Evolutionary conservation across 306 rosid genomes (phyloP).

Genomic region (Corylus heterophylla): DNA sequence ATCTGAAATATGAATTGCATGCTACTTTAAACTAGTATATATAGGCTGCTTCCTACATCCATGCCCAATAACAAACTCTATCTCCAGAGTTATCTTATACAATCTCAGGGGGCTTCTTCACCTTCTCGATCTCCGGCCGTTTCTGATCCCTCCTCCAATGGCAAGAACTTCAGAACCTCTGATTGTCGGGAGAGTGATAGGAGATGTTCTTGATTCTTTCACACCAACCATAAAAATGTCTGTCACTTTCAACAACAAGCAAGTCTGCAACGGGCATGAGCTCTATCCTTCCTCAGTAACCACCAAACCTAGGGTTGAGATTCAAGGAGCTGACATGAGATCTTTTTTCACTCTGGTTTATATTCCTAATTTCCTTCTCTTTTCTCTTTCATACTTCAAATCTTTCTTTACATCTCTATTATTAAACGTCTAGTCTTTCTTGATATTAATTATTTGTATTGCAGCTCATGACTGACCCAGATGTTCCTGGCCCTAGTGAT

Average conservation of each 20-base stretch:
- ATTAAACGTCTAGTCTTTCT: conserved; percentile 5
- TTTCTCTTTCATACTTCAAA: conserved; percentile 6
- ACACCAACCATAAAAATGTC: conserved; percentile 50
- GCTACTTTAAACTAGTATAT: conserved; percentile 50
- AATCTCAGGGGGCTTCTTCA: too few relatives aligned
- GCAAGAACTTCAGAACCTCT: conserved; percentile 59
- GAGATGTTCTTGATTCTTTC: conserved; percentile 83
- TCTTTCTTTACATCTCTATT: conserved; percentile 1
- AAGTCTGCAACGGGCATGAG: conserved; percentile 76
- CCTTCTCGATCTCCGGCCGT: background rate
- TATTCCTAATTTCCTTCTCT: background rate
- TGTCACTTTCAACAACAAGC: conserved; percentile 56
- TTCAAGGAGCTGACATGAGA: conserved; percentile 82
- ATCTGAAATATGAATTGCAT: conserved; percentile 26
- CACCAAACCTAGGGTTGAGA: conserved; percentile 63
- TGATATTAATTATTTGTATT: conserved; percentile 7
- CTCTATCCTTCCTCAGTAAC: conserved; percentile 66
- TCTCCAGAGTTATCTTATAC: background rate
- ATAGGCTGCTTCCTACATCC: conserved; percentile 38
- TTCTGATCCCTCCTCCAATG: conserved; percentile 27
- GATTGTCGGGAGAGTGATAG: conserved; percentile 72
- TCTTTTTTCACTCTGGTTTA: conserved; percentile 80
- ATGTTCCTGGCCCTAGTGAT: conserved; percentile 93
- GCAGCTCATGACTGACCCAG: conserved; percentile 84
- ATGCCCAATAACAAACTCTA: conserved; percentile 20